Evolutionary conservation across 2,329 filamentous ascomycete species (phyloP).

Genomic region (Cladosporium cucumerinum): DNA sequence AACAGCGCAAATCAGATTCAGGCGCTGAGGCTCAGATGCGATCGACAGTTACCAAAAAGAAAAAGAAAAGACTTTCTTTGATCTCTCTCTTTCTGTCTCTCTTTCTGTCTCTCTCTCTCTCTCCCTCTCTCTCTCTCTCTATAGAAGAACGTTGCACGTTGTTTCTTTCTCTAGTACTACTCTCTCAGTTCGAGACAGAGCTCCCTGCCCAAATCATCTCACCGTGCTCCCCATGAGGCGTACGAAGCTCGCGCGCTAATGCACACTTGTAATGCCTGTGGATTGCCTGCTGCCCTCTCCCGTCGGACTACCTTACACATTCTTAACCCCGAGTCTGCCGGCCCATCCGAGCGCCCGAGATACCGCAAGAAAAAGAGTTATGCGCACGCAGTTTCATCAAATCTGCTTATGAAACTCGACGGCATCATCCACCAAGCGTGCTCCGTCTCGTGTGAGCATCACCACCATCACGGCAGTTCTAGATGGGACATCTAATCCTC

Average conservation of each 20-base stretch:
- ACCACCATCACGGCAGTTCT: neutral
- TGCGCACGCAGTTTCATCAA: neutral
- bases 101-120: too few relatives aligned
- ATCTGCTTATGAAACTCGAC: neutral
- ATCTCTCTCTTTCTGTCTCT: too few relatives aligned
- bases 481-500: neutral
- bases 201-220: neutral
- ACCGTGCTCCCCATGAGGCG: constrained; percentile 1
- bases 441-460: neutral
- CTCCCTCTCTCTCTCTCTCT: too few relatives aligned
- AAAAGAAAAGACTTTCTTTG: too few relatives aligned
- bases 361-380: neutral
- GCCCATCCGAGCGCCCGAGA: constrained; percentile 1
- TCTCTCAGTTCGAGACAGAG: neutral
- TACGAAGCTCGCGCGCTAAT: neutral
- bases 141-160: neutral
- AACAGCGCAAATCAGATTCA: neutral
- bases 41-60: neutral
- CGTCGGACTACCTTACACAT: neutral
- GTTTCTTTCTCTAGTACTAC: neutral
- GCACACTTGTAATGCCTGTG: neutral
- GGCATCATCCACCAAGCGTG: neutral
- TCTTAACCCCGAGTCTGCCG: neutral
- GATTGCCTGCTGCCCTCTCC: neutral
- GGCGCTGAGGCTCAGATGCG: neutral